A percentile compares a stretch with the other conserved stretches of the same genome.
These are phyloP conservation scores for Clarireedia paspali DNA, from an alignment of 2,329 filamentous ascomycete genomes.

Conservation along the genomic window DNA sequence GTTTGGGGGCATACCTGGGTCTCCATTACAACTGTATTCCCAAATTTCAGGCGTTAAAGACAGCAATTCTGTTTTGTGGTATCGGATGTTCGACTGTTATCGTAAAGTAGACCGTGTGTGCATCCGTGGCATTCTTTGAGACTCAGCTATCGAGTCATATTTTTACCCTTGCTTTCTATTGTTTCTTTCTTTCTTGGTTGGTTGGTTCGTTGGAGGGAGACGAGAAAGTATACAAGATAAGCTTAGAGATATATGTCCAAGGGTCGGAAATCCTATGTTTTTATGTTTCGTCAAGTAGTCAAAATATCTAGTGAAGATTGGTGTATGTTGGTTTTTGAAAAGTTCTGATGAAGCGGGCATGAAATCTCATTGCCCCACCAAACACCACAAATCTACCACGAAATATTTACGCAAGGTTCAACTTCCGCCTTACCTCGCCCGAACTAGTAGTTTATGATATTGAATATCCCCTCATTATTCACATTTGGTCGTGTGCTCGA, in stretches of 20 bases:
- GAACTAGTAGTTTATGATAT: neutral
- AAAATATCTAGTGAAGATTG: too few species aligned
- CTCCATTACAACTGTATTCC: conserved; percentile 24
- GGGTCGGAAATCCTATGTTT: neutral
- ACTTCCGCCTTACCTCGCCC: conserved; percentile 4
- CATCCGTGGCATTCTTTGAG: conserved; percentile 24
- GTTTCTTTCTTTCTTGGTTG: conserved; percentile 11
- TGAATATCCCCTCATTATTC: too few species aligned
- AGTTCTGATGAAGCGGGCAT: conserved; percentile 4
- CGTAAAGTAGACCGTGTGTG: conserved; percentile 12
- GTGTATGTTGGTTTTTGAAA: neutral
- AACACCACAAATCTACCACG: neutral
- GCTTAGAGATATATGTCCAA: neutral
- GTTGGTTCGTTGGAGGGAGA: conserved; percentile 9
- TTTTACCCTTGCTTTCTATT: neutral
- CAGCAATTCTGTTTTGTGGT: conserved; percentile 1
- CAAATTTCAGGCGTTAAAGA: conserved; percentile 1
- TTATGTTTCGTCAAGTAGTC: neutral
- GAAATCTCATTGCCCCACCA: conserved; percentile 6
- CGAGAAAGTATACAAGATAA: neutral
- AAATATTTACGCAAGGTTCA: conserved; percentile 1
- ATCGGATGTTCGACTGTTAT: conserved; percentile 18
- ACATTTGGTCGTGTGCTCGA: too few species aligned
- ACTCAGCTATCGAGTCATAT: conserved; percentile 25
- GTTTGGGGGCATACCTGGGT: conserved; percentile 23